Conservation (phyloP, 495 filamentous ascomycete genomes). For the Penicillium fimorum region DNA sequence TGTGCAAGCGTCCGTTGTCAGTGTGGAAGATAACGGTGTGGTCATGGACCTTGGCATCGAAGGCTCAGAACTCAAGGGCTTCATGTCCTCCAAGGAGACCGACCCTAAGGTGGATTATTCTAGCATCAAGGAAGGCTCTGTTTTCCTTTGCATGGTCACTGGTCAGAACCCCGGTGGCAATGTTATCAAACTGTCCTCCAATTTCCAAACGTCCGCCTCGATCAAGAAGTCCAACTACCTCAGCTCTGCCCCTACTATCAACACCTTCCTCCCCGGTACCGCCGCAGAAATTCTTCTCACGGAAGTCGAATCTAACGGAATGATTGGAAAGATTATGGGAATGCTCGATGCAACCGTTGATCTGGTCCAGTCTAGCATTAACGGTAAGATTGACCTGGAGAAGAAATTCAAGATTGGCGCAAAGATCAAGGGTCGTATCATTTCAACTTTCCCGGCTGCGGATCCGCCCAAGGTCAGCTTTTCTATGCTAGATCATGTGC, state of each 20-base stretch:
- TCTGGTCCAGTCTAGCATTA: conserved; percentile 78
- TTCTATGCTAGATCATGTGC: conserved; percentile 79
- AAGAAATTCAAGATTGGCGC: conserved; percentile 75
- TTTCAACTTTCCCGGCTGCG: conserved; percentile 75
- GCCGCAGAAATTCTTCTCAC: conserved; percentile 82
- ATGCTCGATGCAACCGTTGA: conserved; percentile 86
- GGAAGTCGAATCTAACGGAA: conserved; percentile 58
- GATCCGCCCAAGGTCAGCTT: conserved; percentile 81
- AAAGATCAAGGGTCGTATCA: conserved; percentile 81
- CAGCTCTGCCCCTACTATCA: conserved; percentile 76
- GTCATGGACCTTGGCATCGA: conserved; percentile 87
- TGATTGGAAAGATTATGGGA: conserved; percentile 88
- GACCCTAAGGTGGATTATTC: conserved; percentile 56
- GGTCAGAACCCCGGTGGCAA: conserved; percentile 74
- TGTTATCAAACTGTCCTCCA: conserved; percentile 81
- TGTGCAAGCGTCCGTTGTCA: conserved; percentile 82
- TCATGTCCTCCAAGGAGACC: conserved; percentile 86
- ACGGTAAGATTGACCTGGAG: conserved; percentile 61
- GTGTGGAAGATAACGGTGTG: conserved; percentile 91
- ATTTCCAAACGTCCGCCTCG: conserved; percentile 61
- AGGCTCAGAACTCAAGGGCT: conserved; percentile 66
- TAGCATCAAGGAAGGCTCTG: conserved; percentile 71
- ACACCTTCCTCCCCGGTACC: conserved; percentile 85
- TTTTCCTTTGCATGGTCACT: conserved; percentile 78
- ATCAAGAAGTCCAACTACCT: conserved; percentile 70